These are phyloP conservation scores for Claviceps africana DNA, from an alignment of 2,329 filamentous ascomycete species.

Conservation along the genomic window DNA sequence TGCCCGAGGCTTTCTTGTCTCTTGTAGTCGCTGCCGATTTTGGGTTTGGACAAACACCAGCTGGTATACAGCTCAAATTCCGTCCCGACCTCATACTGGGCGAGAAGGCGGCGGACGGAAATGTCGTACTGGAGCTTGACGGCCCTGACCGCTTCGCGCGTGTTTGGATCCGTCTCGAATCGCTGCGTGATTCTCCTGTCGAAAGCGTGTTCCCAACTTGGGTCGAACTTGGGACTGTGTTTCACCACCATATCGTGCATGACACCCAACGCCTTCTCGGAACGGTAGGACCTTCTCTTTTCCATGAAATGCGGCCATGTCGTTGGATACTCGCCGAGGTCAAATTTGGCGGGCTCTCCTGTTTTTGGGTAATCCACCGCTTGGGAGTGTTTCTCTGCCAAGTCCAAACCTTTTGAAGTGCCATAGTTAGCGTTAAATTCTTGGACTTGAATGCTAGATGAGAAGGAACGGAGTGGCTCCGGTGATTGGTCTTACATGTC, in stretches of 20 bases:
- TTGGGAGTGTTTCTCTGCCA: conserved; percentile 72
- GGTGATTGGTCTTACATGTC: conserved; percentile 40
- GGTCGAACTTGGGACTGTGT: conserved; percentile 50
- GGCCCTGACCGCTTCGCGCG: conserved; percentile 43
- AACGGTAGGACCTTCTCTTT: conserved; percentile 50
- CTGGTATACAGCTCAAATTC: conserved; percentile 90
- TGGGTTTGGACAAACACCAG: conserved; percentile 65
- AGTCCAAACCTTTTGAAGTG: conserved; percentile 38
- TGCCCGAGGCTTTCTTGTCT: conserved; percentile 69
- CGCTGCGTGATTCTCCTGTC: conserved; percentile 58
- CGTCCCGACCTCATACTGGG: conserved; percentile 66
- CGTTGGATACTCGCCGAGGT: conserved; percentile 41
- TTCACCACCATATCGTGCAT: conserved; percentile 61
- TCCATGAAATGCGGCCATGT: conserved; percentile 84
- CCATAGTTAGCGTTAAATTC: not conserved
- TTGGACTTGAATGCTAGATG: not conserved
- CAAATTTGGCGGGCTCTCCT: conserved; percentile 60
- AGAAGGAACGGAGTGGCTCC: not conserved
- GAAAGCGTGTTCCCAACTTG: conserved; percentile 59
- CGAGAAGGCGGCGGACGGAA: conserved; percentile 65
- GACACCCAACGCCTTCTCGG: conserved; percentile 58
- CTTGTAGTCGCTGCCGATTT: conserved; percentile 66
- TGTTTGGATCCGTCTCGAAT: conserved; percentile 39
- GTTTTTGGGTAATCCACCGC: conserved; percentile 94
- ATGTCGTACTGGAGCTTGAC: conserved; percentile 71